Base-by-base conservation (phyloP, 176 grass and related monocot species). In the Oryza punctata region DNA sequence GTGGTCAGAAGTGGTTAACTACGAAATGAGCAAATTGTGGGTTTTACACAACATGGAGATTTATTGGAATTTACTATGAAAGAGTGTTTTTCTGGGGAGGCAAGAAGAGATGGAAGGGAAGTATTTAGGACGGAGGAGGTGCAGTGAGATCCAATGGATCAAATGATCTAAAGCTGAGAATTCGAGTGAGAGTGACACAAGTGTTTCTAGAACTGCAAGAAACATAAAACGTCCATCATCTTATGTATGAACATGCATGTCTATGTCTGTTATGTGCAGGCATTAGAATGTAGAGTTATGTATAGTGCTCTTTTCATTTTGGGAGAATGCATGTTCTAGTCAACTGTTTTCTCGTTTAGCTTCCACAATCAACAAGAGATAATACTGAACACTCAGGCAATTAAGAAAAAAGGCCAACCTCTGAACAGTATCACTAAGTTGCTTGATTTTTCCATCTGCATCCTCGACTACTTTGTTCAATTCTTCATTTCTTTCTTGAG, bases 401-500 rank as follows among this genome's bases (percentile, higher is more conserved):
- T 63, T 76, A 65, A 90, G 63, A 76, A 76, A 73, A 76, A 67
- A 23, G 73, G 38, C 80, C 78, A 82, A 94, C 92, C 92, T 89
- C 64, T 87, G 82, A 61, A 92, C 30, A 76, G 23, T 87, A 67
- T 89, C 87, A 82, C 54, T 52, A 80, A 90, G 88, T 49, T 92
- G 87, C 25, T 82, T 79, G 69, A 80, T 87, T 69, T 83, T 81
- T 72, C 88, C 87, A 52, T 90, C 85, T 78, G 79, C 73, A 69
- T 85, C 73, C 64, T 89, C 79, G 69, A 86, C 67, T 94, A 82
- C 88, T 69, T 75, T 87, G 76, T 79, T 83, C 10, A 91, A 85
- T 41, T 90, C 92, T 76, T 90, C 88, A 66, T 85, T 94, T 47
- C 13, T 88, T 76, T 88, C 89, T 80, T 90, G 85, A 72, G 90